A percentile compares a stretch with the other conserved stretches of the same genome.
phyloP scores from a whole-genome alignment of 73 alveolate species.

The Strombidium stylifer region DNA sequence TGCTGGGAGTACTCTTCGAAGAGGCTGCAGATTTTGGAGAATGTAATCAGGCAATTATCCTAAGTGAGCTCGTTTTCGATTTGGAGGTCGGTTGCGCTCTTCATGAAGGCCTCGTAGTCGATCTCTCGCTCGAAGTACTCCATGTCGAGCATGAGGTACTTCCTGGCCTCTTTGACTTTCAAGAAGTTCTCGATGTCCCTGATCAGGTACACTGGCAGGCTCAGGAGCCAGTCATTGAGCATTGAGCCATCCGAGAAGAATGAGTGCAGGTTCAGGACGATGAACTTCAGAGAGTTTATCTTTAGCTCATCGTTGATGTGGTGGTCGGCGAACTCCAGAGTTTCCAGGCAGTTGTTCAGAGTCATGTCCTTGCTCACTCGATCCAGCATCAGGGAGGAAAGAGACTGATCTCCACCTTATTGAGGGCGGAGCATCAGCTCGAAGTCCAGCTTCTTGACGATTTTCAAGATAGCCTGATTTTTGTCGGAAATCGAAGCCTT shows the following conservation, averaged over 20 bases:
- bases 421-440: too few relatives aligned
- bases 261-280: constrained; percentile 39
- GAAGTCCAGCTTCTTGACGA: constrained; percentile 37
- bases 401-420: too few relatives aligned
- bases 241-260: constrained; percentile 30
- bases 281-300: constrained; percentile 39
- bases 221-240: constrained; percentile 2
- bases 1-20: background rate
- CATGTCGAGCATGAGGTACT: constrained; percentile 5
- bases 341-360: constrained; percentile 24
- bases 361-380: constrained; percentile 13
- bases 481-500: constrained; percentile 29
- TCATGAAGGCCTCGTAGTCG: background rate
- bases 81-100: background rate
- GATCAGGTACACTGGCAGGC: constrained; percentile 22
- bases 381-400: constrained; percentile 9
- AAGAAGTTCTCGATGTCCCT: constrained; percentile 40
- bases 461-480: constrained; percentile 31
- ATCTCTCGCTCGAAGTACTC: constrained; percentile 3
- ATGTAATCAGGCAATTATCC: background rate
- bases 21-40: background rate
- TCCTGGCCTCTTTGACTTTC: constrained; percentile 5
- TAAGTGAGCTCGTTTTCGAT: background rate
- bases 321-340: constrained; percentile 38
- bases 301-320: constrained; percentile 27